phyloP scores from a whole-genome alignment of 2,329 filamentous ascomycete genomes.

The Zymoseptoria pseudotritici region DNA sequence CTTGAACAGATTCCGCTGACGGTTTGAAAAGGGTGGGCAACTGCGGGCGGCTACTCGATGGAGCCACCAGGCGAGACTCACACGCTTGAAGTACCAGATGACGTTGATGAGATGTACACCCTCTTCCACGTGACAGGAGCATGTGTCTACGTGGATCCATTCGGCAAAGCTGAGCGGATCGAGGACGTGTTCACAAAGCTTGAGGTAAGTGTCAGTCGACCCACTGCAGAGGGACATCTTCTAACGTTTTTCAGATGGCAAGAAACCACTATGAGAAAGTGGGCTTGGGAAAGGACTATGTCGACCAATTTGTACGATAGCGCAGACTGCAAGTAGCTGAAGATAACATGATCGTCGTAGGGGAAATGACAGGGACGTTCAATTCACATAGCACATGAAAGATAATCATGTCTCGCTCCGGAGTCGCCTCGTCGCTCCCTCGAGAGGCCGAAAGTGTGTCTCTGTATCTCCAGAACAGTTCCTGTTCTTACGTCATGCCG shows the following conservation, averaged over 20 bases:
- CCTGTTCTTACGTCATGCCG: no score
- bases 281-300: slow-evolving; percentile 1
- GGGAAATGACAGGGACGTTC: no score
- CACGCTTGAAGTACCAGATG: slow-evolving; percentile 8
- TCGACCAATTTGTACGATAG: background rate
- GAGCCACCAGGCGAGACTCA: slow-evolving; percentile 7
- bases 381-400: no score
- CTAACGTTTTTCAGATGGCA: background rate
- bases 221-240: background rate
- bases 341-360: no score
- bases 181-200: slow-evolving; percentile 8
- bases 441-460: no score
- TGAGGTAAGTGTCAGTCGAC: background rate
- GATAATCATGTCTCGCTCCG: no score
- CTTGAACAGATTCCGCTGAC: no score
- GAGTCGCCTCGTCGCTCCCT: no score
- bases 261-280: slow-evolving; percentile 6
- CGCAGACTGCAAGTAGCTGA: no score
- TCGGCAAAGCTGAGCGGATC: slow-evolving; percentile 3
- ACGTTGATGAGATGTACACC: slow-evolving; percentile 5
- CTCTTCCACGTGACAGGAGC: slow-evolving; percentile 7
- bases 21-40: slow-evolving; percentile 2
- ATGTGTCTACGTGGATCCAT: slow-evolving; percentile 5
- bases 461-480: no score
- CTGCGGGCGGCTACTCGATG: slow-evolving; percentile 4